A percentile compares a stretch with the other conserved stretches of the same genome.
Evolutionary conservation across 1,284 basidiomycete genomes (phyloP).

Genomic region (Tylopilus orsonianus): DNA sequence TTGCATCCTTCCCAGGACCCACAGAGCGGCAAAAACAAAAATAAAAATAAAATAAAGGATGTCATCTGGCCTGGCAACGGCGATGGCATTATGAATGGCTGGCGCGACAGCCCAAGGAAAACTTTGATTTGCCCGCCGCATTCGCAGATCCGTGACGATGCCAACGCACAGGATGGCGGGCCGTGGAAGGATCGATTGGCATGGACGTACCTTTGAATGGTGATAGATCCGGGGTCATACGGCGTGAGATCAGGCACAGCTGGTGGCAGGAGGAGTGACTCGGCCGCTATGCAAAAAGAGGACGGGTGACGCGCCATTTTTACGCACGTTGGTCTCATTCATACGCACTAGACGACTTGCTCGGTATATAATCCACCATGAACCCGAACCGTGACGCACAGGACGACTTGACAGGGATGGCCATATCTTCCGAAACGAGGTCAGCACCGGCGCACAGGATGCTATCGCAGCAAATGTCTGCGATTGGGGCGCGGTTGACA

Average conservation of each 20-base stretch:
- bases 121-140: neutral
- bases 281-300: neutral
- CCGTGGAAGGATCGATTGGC: no score
- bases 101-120: no score
- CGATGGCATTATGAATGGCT: no score
- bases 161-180: no score
- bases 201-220: neutral
- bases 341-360: neutral
- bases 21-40: no score
- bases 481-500: conserved; percentile 22
- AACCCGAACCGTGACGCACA: neutral
- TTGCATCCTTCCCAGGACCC: no score
- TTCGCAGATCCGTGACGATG: no score
- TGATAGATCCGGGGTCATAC: conserved; percentile 1
- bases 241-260: conserved; percentile 12
- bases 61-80: no score
- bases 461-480: conserved; percentile 25
- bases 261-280: neutral
- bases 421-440: conserved; percentile 5
- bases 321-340: conserved; percentile 22
- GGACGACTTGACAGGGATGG: conserved; percentile 8
- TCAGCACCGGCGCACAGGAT: conserved; percentile 13
- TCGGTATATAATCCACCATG: conserved; percentile 18
- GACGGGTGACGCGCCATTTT: conserved; percentile 6
- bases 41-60: no score